Evolutionary conservation across 257 asterid genomes (phyloP).

Genomic region (Misopates orontium): DNA sequence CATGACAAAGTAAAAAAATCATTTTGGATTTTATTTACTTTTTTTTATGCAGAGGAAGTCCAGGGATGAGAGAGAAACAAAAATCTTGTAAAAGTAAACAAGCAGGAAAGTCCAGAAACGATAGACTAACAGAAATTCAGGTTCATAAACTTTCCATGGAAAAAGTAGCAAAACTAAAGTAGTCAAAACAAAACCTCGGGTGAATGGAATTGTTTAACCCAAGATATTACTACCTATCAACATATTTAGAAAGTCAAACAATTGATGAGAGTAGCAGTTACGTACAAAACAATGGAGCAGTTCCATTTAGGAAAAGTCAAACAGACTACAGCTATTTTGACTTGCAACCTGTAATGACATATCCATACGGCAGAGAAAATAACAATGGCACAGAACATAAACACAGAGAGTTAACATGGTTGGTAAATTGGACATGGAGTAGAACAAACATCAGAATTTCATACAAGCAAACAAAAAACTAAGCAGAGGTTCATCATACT

Average conservation of each 20-base stretch:
- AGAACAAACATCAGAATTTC: background rate
- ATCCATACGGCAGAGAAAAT: too few species aligned
- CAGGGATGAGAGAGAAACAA: background rate
- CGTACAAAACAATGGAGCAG: too few species aligned
- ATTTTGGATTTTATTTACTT: background rate
- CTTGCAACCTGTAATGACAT: conserved; percentile 1
- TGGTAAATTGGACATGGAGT: background rate
- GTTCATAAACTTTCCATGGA: background rate
- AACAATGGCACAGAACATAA: too few species aligned
- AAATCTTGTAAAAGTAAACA: background rate
- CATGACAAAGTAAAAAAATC: background rate
- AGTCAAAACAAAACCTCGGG: too few species aligned
- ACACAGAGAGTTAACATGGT: too few species aligned
- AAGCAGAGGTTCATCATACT: conserved; percentile 45
- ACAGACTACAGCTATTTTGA: conserved; percentile 9
- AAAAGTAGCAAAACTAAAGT: background rate
- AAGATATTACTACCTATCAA: too few species aligned
- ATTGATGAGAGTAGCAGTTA: too few species aligned
- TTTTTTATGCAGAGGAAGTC: background rate
- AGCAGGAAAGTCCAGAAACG: background rate
- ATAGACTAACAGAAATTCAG: background rate
- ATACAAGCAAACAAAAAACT: background rate
- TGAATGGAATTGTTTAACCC: too few species aligned
- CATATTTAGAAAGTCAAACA: too few species aligned
- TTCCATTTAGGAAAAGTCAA: conserved; percentile 2